Evolutionary conservation across 2,329 filamentous ascomycete genomes (phyloP).

Genomic region (Uncinocarpus reesii): DNA sequence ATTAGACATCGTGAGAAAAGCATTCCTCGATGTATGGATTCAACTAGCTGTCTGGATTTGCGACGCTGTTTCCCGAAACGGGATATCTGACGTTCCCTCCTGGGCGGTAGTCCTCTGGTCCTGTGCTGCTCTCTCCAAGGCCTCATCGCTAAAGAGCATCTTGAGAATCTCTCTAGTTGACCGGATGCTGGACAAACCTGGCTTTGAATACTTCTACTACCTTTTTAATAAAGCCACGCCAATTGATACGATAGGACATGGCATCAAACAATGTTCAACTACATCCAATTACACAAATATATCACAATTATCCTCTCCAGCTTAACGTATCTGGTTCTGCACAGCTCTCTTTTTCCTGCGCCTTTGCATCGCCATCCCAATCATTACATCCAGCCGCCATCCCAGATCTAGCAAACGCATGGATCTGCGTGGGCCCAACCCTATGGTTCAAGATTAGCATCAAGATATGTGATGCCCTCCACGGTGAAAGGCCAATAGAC

Average conservation of each 20-base stretch:
- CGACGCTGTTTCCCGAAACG: not conserved
- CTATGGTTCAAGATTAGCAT: constrained; percentile 24
- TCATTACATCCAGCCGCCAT: not conserved
- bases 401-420: constrained; percentile 16
- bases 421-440: constrained; percentile 22
- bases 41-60: not conserved
- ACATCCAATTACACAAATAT: constrained; percentile 14
- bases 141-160: not conserved
- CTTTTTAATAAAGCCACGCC: not conserved
- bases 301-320: constrained; percentile 12
- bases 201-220: too few relatives aligned
- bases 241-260: constrained; percentile 2
- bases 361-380: not conserved
- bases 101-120: not conserved
- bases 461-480: constrained; percentile 7
- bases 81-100: not conserved
- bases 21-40: too few relatives aligned
- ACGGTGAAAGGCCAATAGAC: not conserved
- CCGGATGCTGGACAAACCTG: too few relatives aligned
- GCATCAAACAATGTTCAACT: constrained; percentile 6
- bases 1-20: not conserved
- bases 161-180: not conserved
- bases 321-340: constrained; percentile 20
- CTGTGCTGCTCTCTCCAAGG: not conserved
- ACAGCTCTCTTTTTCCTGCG: constrained; percentile 11